These are phyloP conservation scores for Aphanomyces astaci DNA, from an alignment of 352 stramenopile species.

Conservation along the genomic window DNA sequence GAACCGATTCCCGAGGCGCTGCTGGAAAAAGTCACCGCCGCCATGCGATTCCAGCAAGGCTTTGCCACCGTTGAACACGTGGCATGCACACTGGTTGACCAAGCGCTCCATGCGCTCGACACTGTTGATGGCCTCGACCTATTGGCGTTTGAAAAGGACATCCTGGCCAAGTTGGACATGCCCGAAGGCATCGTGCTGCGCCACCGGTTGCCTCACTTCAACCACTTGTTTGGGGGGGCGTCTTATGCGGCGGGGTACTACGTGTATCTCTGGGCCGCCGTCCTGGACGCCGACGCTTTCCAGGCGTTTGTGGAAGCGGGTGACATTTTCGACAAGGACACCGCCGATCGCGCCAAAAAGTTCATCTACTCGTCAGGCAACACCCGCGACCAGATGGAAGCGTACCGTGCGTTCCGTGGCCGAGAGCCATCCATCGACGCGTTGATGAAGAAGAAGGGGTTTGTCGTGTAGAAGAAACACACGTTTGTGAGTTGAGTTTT, in stretches of 20 bases:
- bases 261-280: conserved; percentile 84
- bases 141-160: conserved; percentile 32
- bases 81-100: conserved; percentile 82
- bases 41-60: conserved; percentile 42
- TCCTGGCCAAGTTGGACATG: conserved; percentile 73
- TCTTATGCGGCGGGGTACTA: conserved; percentile 88
- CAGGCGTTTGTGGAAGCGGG: conserved; percentile 49
- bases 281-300: conserved; percentile 79
- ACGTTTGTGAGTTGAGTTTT: too few species aligned
- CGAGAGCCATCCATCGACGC: conserved; percentile 52
- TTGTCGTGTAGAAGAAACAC: conserved; percentile 30
- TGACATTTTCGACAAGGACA: conserved; percentile 40
- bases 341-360: conserved; percentile 32
- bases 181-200: conserved; percentile 63
- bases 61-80: conserved; percentile 72
- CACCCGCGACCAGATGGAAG: conserved; percentile 39
- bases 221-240: conserved; percentile 45
- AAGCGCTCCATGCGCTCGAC: conserved; percentile 42
- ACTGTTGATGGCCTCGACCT: conserved; percentile 34
- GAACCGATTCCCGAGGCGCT: conserved; percentile 69
- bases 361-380: conserved; percentile 52
- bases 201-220: conserved; percentile 81
- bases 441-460: conserved; percentile 48
- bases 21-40: conserved; percentile 54
- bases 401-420: conserved; percentile 45